Evolutionary conservation across 768 basidiomycete genomes (phyloP).

Genomic region (Leccinum longicurvipes): DNA sequence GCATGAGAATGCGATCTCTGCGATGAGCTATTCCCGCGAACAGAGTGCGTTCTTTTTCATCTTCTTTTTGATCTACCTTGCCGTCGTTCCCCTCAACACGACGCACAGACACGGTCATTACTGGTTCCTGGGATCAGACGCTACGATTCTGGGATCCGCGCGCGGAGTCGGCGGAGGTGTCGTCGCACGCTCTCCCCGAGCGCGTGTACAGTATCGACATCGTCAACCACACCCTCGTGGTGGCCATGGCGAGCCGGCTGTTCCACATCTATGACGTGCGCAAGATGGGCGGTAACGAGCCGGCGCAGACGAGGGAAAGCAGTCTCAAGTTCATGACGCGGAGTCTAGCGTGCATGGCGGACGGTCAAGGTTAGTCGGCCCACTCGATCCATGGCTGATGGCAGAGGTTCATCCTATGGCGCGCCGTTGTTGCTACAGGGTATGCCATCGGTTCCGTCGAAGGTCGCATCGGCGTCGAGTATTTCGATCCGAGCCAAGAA

Average conservation of each 20-base stretch:
- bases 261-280: constrained; percentile 89
- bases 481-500: constrained; percentile 79
- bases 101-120: constrained; percentile 63
- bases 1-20: constrained; percentile 77
- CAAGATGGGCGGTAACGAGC: constrained; percentile 56
- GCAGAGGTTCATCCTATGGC: not conserved
- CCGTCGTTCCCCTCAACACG: not conserved
- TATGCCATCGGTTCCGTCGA: constrained; percentile 94
- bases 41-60: constrained; percentile 46
- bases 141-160: constrained; percentile 87
- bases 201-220: constrained; percentile 84
- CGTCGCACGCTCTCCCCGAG: constrained; percentile 66
- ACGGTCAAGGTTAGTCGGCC: constrained; percentile 70
- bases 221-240: constrained; percentile 75
- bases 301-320: constrained; percentile 82
- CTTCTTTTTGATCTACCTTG: not conserved
- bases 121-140: constrained; percentile 91
- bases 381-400: not conserved
- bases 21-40: constrained; percentile 66
- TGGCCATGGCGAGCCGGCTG: constrained; percentile 88
- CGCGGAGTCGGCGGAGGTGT: constrained; percentile 51
- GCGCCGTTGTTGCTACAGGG: constrained; percentile 42
- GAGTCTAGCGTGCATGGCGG: constrained; percentile 86
- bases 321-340: constrained; percentile 95
- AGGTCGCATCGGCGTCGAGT: constrained; percentile 95